Percentiles rank a stretch among this genome's conserved stretches.
phyloP scores from a whole-genome alignment of 2,329 filamentous ascomycete genomes.

The Trichoderma endophyticum region DNA sequence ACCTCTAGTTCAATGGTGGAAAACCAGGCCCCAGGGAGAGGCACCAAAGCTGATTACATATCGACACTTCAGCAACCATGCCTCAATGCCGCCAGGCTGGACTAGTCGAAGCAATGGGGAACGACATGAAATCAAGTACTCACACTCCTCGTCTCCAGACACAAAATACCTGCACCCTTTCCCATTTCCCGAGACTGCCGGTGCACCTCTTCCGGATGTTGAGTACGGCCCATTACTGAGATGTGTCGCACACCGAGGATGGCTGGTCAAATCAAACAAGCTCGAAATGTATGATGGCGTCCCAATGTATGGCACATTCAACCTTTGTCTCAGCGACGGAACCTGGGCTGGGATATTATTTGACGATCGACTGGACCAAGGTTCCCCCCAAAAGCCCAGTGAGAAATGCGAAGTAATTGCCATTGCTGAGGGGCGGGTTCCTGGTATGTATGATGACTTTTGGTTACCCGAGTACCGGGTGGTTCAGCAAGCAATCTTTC shows the following conservation, averaged over 20 bases:
- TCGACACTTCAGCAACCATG: neutral
- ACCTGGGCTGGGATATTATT: neutral
- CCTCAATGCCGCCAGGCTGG: neutral
- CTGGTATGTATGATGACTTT: too few species aligned
- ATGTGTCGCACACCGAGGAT: neutral
- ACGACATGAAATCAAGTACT: too few species aligned
- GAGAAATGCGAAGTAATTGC: neutral
- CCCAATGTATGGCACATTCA: neutral
- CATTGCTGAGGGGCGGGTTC: neutral
- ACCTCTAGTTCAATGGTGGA: neutral
- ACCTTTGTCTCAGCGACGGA: neutral
- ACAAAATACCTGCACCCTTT: neutral
- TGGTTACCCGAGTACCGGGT: too few species aligned
- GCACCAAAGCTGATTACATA: neutral
- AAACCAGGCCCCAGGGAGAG: rapidly evolving
- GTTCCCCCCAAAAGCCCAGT: neutral
- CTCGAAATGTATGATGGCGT: too few species aligned
- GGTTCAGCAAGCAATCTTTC: too few species aligned
- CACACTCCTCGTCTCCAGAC: neutral
- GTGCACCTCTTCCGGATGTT: neutral
- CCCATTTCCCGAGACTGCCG: neutral
- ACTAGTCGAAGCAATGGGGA: too few species aligned
- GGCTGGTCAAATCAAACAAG: neutral
- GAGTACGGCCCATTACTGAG: neutral
- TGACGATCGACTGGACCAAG: neutral